phyloP scores from a whole-genome alignment of 371 early-diverging fungal genomes.

The Batkoa obscura region DNA sequence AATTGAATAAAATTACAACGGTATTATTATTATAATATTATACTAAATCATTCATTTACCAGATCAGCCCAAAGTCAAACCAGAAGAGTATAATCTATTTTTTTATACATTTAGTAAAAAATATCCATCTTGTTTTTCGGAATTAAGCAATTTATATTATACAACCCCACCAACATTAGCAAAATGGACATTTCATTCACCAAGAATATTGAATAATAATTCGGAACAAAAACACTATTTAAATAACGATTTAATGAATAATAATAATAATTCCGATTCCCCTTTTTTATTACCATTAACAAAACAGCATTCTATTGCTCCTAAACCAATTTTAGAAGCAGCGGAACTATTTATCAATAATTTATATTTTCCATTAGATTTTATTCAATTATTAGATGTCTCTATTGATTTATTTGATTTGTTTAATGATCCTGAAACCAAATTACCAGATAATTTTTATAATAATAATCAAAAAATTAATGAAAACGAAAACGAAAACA shows the following conservation, averaged over 20 bases:
- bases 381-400: not conserved
- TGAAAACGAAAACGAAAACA: not conserved
- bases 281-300: not conserved
- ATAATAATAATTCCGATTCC: not conserved
- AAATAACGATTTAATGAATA: not conserved
- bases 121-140: not conserved
- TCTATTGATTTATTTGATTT: not conserved
- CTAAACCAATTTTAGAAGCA: not conserved
- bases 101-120: not conserved
- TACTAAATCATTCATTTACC: not conserved
- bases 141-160: not conserved
- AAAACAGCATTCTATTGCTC: not conserved
- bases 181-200: not conserved
- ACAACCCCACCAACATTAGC: not conserved
- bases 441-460: not conserved
- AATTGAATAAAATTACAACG: not conserved
- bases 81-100: constrained; percentile 2
- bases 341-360: not conserved
- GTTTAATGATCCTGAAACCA: not conserved
- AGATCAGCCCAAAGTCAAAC: not conserved
- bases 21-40: not conserved
- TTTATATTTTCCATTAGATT: not conserved
- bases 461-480: not conserved
- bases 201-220: not conserved
- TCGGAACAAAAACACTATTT: not conserved